A percentile compares a stretch with the other conserved stretches of the same genome.
These are phyloP conservation scores for Hortiboletus flavorubellus DNA, from an alignment of 768 basidiomycete genomes.

Conservation along the genomic window DNA sequence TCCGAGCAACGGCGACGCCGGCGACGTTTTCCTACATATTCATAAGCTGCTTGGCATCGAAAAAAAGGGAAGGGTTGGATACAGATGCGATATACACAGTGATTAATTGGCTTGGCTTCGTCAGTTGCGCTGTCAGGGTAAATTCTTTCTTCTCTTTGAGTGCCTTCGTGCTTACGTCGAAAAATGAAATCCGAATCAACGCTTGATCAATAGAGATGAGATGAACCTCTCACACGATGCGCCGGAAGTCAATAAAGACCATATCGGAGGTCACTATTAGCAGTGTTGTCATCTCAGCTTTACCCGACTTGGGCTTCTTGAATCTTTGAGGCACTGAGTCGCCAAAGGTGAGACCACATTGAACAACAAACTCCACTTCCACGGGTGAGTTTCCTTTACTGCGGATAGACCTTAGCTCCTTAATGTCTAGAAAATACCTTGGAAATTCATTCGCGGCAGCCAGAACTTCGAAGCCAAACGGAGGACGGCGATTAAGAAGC, in stretches of 20 bases:
- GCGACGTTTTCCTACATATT: constrained; percentile 64
- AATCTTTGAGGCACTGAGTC: constrained; percentile 33
- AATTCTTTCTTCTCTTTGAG: constrained; percentile 61
- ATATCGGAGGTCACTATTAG: constrained; percentile 74
- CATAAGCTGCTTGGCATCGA: constrained; percentile 12
- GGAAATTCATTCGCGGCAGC: constrained; percentile 62
- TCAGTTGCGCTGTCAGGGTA: constrained; percentile 54
- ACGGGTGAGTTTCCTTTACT: constrained; percentile 52
- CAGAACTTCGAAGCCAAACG: constrained; percentile 72
- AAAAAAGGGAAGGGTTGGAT: constrained; percentile 9
- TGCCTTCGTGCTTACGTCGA: constrained; percentile 56
- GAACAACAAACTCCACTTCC: constrained; percentile 51
- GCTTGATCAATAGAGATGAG: background rate
- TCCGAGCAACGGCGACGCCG: constrained; percentile 51
- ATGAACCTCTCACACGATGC: constrained; percentile 56
- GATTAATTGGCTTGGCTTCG: constrained; percentile 73
- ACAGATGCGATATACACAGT: constrained; percentile 62
- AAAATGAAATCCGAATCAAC: constrained; percentile 1
- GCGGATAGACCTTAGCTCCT: constrained; percentile 40
- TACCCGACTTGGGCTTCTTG: constrained; percentile 45
- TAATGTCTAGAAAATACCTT: constrained; percentile 52
- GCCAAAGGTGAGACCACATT: constrained; percentile 49
- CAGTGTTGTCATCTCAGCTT: constrained; percentile 63
- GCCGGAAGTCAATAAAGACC: constrained; percentile 73
- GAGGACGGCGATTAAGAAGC: constrained; percentile 71